Conservation (phyloP, 805 yeast genomes). For the Saturnispora halmiae region DNA sequence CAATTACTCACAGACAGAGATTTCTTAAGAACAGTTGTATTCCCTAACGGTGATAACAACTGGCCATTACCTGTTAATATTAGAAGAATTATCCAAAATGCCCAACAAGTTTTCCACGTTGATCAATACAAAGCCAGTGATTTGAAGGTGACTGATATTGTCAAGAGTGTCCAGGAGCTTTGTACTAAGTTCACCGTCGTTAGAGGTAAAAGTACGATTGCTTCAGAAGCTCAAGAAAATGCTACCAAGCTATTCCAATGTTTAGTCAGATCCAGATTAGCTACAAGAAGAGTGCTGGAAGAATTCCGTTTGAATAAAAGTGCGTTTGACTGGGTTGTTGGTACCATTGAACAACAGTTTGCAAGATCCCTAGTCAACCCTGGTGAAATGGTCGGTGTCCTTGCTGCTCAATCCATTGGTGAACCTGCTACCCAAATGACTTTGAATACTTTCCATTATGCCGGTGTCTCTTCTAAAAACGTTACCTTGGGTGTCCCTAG, state of each 20-base stretch:
- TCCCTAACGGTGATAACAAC: slow-evolving; percentile 86
- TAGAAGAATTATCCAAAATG: slow-evolving; percentile 92
- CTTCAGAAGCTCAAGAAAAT: slow-evolving; percentile 81
- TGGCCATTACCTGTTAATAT: slow-evolving; percentile 98
- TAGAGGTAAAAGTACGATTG: slow-evolving; percentile 69
- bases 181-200: slow-evolving; percentile 62
- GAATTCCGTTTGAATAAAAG: slow-evolving; percentile 77
- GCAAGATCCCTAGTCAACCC: slow-evolving; percentile 88
- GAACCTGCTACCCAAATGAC: slow-evolving; percentile 99
- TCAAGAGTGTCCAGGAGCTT: slow-evolving; percentile 59
- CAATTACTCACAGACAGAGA: slow-evolving; percentile 72
- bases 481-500: slow-evolving; percentile 98
- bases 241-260: slow-evolving; percentile 88
- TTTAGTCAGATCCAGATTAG: slow-evolving; percentile 83
- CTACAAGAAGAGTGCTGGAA: slow-evolving; percentile 83
- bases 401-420: slow-evolving; percentile 97
- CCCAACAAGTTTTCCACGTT: slow-evolving; percentile 92
- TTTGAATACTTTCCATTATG: slow-evolving; percentile 87
- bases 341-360: slow-evolving; percentile 90
- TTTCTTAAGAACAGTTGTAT: slow-evolving; percentile 69
- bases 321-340: slow-evolving; percentile 93
- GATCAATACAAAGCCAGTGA: slow-evolving; percentile 89
- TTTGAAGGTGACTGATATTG: slow-evolving; percentile 73
- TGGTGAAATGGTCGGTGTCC: slow-evolving; percentile 97
- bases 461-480: slow-evolving; percentile 99